Conservation (phyloP, 2,329 filamentous ascomycete genomes). For the Aspergillus unguis region DNA sequence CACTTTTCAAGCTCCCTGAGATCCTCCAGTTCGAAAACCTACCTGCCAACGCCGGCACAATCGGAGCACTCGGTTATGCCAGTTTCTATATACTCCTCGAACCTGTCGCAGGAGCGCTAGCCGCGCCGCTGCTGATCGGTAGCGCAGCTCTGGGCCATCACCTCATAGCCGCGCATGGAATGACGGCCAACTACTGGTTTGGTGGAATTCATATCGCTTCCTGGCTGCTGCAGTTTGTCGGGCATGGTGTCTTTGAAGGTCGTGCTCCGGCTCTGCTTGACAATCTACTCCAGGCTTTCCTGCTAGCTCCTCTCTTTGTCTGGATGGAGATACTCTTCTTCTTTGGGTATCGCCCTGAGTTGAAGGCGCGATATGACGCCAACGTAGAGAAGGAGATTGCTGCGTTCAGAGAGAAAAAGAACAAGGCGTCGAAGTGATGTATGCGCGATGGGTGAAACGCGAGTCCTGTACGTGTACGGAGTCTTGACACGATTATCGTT, state of each 20-base stretch:
- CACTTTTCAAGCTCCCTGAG: conserved; percentile 53
- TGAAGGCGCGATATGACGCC: conserved; percentile 76
- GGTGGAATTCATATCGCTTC: conserved; percentile 66
- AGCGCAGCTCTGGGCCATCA: conserved; percentile 74
- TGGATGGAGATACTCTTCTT: conserved; percentile 93
- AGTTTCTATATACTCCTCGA: conserved; percentile 87
- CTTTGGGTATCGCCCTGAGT: conserved; percentile 82
- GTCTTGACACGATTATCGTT: too few species aligned
- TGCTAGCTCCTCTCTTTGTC: conserved; percentile 92
- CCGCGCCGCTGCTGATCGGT: conserved; percentile 72
- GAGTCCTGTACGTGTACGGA: neutral
- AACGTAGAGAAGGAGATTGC: conserved; percentile 71
- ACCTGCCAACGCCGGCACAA: conserved; percentile 58
- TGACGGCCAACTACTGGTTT: conserved; percentile 62
- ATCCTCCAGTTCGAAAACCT: conserved; percentile 55
- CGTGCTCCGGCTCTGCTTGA: conserved; percentile 85
- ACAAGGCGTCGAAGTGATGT: conserved; percentile 22
- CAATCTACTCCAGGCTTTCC: conserved; percentile 86
- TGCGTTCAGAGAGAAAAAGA: conserved; percentile 64
- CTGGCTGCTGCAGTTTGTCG: conserved; percentile 89
- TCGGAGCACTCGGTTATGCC: conserved; percentile 62
- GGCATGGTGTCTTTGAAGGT: conserved; percentile 84
- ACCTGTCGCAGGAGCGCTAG: conserved; percentile 78
- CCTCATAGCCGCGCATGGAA: conserved; percentile 62
- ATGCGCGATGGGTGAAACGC: neutral